Percentiles rank a stretch among this genome's conserved stretches.
phyloP scores from a whole-genome alignment of 2,329 filamentous ascomycete species.

The Helotiales sp. region DNA sequence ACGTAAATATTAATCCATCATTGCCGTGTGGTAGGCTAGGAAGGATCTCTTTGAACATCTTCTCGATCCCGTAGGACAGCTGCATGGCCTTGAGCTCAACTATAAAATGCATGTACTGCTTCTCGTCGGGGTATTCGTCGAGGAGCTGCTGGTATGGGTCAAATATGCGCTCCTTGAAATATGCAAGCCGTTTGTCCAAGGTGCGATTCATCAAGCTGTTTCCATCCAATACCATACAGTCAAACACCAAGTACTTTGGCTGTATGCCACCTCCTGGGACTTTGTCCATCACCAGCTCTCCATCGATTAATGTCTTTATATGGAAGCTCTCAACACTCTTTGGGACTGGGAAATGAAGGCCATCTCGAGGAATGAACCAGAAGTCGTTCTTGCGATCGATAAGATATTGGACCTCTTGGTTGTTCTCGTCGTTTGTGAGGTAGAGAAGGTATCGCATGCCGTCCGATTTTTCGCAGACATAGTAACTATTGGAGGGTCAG shows the following conservation, averaged over 20 bases:
- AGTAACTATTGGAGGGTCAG: slow-evolving; percentile 62
- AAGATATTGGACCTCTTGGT: slow-evolving; percentile 76
- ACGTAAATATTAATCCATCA: slow-evolving; percentile 98
- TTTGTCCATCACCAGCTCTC: slow-evolving; percentile 88
- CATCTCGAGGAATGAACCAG: slow-evolving; percentile 71
- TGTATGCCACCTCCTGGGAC: slow-evolving; percentile 65
- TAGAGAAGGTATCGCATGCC: slow-evolving; percentile 95
- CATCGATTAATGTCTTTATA: slow-evolving; percentile 80
- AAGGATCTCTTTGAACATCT: slow-evolving; percentile 88
- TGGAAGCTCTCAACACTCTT: slow-evolving; percentile 69
- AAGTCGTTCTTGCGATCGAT: slow-evolving; percentile 99
- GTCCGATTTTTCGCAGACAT: slow-evolving; percentile 97
- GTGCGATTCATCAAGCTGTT: slow-evolving; percentile 75
- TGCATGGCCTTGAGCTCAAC: slow-evolving; percentile 89
- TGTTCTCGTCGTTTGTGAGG: slow-evolving; percentile 66
- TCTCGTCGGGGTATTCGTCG: slow-evolving; percentile 67
- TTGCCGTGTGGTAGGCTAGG: slow-evolving; percentile 88
- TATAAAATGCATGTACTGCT: slow-evolving; percentile 71
- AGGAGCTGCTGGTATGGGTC: slow-evolving; percentile 67
- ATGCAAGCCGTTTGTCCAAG: slow-evolving; percentile 84
- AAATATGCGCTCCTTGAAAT: slow-evolving; percentile 78
- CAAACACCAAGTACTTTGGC: slow-evolving; percentile 88
- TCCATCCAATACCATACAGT: slow-evolving; percentile 81
- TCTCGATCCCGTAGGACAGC: slow-evolving; percentile 81
- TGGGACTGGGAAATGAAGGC: slow-evolving; percentile 78